phyloP scores from a whole-genome alignment of 139 green algal species.

The Auxenochlorella pyrenoidosa region DNA sequence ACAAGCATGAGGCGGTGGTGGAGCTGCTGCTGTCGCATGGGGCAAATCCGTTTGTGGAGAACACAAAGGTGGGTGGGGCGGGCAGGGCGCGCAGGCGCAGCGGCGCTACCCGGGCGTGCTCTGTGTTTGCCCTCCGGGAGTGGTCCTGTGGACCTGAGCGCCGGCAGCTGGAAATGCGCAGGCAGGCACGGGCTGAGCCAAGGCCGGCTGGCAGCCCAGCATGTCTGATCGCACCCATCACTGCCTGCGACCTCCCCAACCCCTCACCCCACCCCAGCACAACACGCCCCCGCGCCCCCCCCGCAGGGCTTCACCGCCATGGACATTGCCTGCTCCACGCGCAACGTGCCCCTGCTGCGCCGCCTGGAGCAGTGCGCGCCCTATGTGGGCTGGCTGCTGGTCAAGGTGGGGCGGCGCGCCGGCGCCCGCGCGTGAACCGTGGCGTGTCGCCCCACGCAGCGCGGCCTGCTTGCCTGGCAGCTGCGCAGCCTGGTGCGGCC shows the following conservation, averaged over 20 bases:
- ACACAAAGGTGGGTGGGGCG: conserved; percentile 37
- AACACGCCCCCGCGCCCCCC: neutral
- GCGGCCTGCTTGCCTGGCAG: neutral
- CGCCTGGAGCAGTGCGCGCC: conserved; percentile 47
- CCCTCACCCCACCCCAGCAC: neutral
- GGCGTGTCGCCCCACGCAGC: neutral
- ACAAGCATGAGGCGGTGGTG: conserved; percentile 39
- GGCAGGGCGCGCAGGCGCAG: neutral
- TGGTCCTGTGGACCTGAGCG: too few species aligned
- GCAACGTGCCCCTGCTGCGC: conserved; percentile 49
- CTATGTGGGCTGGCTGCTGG: conserved; percentile 48
- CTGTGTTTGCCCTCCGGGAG: too few species aligned
- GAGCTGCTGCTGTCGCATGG: conserved; percentile 52
- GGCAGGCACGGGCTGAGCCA: neutral
- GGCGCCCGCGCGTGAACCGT: neutral
- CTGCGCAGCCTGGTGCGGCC: neutral
- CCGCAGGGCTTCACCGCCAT: conserved; percentile 50
- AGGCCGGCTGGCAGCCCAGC: neutral
- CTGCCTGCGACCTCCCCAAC: too few species aligned
- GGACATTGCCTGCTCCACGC: conserved; percentile 58
- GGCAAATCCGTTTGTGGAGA: conserved; percentile 61
- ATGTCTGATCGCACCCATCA: neutral
- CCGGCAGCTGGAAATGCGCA: too few species aligned
- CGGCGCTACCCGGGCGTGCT: too few species aligned
- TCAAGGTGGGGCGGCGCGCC: conserved; percentile 41